These are phyloP conservation scores for Hanseniaspora guilliermondii DNA, from an alignment of 805 yeast genomes.

Conservation along the genomic window DNA sequence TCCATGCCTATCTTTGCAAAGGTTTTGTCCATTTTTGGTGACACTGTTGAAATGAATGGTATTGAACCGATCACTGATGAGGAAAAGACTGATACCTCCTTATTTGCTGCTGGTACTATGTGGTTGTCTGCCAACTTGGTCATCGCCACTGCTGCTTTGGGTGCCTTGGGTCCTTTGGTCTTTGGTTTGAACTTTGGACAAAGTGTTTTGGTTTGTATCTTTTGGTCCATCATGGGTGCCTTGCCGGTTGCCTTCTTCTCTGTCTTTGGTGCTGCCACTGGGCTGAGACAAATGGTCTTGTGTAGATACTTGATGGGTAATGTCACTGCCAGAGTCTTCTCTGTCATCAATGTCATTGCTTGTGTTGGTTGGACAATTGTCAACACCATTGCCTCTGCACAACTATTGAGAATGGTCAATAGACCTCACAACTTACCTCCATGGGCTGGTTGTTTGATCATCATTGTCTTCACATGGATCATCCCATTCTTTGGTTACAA, in stretches of 20 bases:
- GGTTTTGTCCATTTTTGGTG: constrained; percentile 17
- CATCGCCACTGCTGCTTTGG: constrained; percentile 68
- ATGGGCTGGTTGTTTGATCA: constrained; percentile 77
- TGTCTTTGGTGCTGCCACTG: constrained; percentile 69
- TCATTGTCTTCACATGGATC: constrained; percentile 54
- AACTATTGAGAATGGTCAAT: constrained; percentile 65
- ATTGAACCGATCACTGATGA: constrained; percentile 69
- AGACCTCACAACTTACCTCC: constrained; percentile 48
- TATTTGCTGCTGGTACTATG: constrained; percentile 66
- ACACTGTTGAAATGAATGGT: constrained; percentile 55
- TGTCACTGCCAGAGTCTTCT: constrained; percentile 59
- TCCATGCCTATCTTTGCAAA: constrained; percentile 19
- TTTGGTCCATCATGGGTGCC: constrained; percentile 63
- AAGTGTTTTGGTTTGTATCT: constrained; percentile 50
- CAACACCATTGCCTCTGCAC: constrained; percentile 81
- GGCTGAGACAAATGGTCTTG: constrained; percentile 76
- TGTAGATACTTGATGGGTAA: constrained; percentile 71
- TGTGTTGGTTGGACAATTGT: constrained; percentile 94
- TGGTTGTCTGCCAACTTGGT: constrained; percentile 87
- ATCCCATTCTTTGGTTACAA: constrained; percentile 77
- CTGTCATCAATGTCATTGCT: constrained; percentile 64
- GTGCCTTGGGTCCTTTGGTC: constrained; percentile 53
- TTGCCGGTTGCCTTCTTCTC: constrained; percentile 72
- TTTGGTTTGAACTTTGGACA: constrained; percentile 66
- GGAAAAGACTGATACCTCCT: constrained; percentile 55